A percentile compares a stretch with the other conserved stretches of the same genome.
phyloP scores from a whole-genome alignment of 306 rosid species.

The Ammopiptanthus mongolicus region DNA sequence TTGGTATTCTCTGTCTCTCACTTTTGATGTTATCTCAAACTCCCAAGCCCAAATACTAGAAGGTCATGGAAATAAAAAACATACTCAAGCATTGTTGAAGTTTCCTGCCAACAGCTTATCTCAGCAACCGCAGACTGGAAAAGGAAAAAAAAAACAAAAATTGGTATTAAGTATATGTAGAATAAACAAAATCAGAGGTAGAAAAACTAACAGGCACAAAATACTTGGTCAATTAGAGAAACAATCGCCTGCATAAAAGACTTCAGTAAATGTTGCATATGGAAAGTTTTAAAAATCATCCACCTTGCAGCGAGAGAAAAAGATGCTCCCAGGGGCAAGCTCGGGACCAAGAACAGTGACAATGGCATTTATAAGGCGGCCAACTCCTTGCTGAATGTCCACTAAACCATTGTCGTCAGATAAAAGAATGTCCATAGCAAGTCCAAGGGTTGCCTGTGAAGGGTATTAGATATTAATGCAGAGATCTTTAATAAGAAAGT shows the following conservation, averaged over 20 bases:
- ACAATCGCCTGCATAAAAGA: neutral
- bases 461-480: neutral
- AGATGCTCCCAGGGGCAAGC: constrained; percentile 96
- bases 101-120: constrained; percentile 91
- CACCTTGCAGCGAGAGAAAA: constrained; percentile 98
- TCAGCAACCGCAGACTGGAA: constrained; percentile 88
- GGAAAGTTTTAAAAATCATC: neutral
- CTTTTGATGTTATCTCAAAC: neutral
- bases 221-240: neutral
- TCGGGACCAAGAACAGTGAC: constrained; percentile 98
- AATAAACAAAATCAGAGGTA: neutral
- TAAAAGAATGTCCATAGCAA: constrained; percentile 92
- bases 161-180: neutral
- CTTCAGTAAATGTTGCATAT: neutral
- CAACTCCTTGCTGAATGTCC: constrained; percentile 94
- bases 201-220: neutral
- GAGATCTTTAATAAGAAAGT: constrained; percentile 10
- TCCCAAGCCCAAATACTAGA: neutral
- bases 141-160: constrained; percentile 17
- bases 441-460: constrained; percentile 82
- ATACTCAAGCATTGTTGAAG: constrained; percentile 92
- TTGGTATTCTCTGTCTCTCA: no score
- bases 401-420: constrained; percentile 89
- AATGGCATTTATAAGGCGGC: constrained; percentile 88
- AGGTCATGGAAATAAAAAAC: constrained; percentile 23